phyloP scores from a whole-genome alignment of 176 grass and related monocot species.

The Ensete ventricosum region DNA sequence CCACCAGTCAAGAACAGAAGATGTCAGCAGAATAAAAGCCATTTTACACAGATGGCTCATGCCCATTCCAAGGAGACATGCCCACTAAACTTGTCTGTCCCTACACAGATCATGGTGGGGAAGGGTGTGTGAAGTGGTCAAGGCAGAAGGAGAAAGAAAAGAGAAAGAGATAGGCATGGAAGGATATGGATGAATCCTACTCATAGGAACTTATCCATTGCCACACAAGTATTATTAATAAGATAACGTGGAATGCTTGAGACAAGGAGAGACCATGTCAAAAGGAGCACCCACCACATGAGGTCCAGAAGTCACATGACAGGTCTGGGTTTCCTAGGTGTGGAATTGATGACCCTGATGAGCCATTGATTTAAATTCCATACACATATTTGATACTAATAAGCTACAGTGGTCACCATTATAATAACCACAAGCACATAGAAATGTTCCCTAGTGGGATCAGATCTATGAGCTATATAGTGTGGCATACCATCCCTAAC shows the following conservation, averaged over 20 bases:
- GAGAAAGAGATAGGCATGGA: background rate
- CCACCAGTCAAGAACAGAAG: background rate
- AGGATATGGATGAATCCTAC: conserved; percentile 2
- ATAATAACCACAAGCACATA: background rate
- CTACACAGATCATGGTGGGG: background rate
- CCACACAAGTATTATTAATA: background rate
- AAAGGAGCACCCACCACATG: background rate
- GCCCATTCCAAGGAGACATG: background rate
- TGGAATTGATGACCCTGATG: no score
- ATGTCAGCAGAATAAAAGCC: no score
- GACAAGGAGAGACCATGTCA: background rate
- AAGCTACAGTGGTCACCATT: background rate
- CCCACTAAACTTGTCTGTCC: background rate
- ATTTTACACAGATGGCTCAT: no score
- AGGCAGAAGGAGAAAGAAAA: no score
- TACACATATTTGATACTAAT: background rate
- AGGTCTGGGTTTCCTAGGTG: background rate
- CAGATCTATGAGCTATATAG: conserved; percentile 2
- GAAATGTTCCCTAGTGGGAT: background rate
- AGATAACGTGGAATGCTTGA: conserved; percentile 2
- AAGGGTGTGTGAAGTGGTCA: background rate
- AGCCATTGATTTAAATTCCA: background rate
- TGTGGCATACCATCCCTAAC: background rate
- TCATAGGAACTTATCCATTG: background rate
- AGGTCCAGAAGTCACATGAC: background rate